Evolutionary conservation across 352 stramenopile genomes (phyloP), one percentile per base, ranked within the genome.

Genomic region (Pythium rhizo-oryzae): DNA sequence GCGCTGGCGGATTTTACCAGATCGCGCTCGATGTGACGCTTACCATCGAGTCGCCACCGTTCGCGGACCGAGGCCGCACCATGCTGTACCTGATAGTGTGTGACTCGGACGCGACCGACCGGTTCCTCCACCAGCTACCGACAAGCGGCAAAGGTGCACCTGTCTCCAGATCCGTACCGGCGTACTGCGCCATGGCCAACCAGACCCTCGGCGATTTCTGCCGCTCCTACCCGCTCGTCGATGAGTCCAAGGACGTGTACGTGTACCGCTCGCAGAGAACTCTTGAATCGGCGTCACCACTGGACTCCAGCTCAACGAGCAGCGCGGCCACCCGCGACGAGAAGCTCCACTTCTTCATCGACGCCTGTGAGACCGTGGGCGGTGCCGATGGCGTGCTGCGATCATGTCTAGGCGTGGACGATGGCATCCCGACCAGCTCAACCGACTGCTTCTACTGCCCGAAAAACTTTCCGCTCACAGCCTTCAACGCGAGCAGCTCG

Each of bases 71-170:
- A 49, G 77, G 69, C 16, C 80, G 82, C 12, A 71, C 62, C 21
- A 81, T 89, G 77, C 71, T 89, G 4, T 69, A 87, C 35, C 35
- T 90, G 13, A 65, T 88, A 12, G 80, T 75, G 7, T 90, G 82
- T 24, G 77, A 83, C 53, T 57, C 62, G 9, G 30, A 68, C 28
- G 58, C 44, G 1, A 19, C 52, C 7, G 16, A 23, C 25, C 51
- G 39, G 8, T 69, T 75, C 28, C 63, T 75, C 21, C 63, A 23
- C 51, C 8, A 62, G 16, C 18, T 72, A 21, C 59, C 59, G 4
- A n/a, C 25, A 16, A 41, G 28, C 13, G 66, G 71, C 8, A 69
- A 51, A 8, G 62, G 62, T 8, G 43, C 57, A 0, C 49, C 30
- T 1, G 66, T 77, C 1, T 65, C 72, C 5, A 18, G 49, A 8